Percentiles rank a stretch among this genome's conserved stretches.
phyloP scores from a whole-genome alignment of 148 eudicot genomes.

The Rheum nobile region DNA sequence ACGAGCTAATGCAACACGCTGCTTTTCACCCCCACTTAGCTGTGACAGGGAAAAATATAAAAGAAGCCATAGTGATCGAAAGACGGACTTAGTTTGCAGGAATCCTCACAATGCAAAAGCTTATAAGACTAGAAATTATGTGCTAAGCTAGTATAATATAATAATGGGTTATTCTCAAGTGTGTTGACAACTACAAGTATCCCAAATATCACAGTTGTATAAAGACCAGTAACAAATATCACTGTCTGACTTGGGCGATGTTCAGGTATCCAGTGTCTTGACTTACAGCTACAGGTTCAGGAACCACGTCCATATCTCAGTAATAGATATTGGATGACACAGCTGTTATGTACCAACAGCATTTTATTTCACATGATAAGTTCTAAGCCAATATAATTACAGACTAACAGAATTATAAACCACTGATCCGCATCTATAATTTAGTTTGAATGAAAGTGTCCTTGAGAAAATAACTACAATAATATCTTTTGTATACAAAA shows the following conservation, averaged over 20 bases:
- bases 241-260: background rate
- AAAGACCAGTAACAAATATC: background rate
- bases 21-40: slow-evolving; percentile 99
- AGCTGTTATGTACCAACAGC: background rate
- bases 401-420: background rate
- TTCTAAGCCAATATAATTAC: background rate
- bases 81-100: background rate
- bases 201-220: background rate
- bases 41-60: slow-evolving; percentile 23
- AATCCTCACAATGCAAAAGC: background rate
- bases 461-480: background rate
- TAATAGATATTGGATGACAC: background rate
- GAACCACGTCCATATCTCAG: background rate
- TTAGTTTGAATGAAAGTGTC: background rate
- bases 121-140: background rate
- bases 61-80: background rate
- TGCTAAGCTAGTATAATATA: background rate
- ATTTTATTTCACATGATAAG: background rate
- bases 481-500: background rate
- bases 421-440: background rate
- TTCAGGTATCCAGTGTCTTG: background rate
- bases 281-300: background rate
- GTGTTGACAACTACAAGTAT: background rate
- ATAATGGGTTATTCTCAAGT: background rate
- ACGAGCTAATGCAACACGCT: slow-evolving; percentile 91